A percentile compares a stretch with the other conserved stretches of the same genome.
phyloP scores from a whole-genome alignment of 2,329 filamentous ascomycete species.

The Byssochlamys sp. region DNA sequence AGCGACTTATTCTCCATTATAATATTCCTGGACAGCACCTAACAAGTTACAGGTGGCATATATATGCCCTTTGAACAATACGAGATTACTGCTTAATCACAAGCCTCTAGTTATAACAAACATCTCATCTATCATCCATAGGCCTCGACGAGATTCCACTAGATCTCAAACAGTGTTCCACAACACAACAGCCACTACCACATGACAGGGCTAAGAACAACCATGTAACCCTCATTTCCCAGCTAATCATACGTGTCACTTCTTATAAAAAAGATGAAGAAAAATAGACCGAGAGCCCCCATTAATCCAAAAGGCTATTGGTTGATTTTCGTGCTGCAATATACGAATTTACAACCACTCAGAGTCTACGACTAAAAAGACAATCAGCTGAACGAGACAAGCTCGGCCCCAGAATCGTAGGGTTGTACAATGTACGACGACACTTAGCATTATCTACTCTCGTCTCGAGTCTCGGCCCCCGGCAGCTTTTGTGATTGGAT shows the following conservation, averaged over 20 bases:
- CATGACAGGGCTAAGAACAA: background rate
- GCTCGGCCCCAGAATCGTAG: background rate
- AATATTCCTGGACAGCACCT: conserved; percentile 26
- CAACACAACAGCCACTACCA: background rate
- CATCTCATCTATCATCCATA: background rate
- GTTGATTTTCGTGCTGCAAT: background rate
- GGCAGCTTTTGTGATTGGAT: background rate
- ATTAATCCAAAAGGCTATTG: background rate
- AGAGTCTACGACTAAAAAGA: background rate
- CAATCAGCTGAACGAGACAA: background rate
- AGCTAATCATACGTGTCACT: background rate
- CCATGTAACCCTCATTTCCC: background rate
- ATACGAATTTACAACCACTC: background rate
- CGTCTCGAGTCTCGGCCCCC: background rate
- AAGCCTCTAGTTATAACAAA: background rate
- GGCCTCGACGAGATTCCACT: background rate
- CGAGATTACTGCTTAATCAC: background rate
- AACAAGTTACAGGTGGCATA: conserved; percentile 20
- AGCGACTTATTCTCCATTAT: conserved; percentile 24
- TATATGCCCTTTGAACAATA: background rate
- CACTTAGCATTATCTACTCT: background rate
- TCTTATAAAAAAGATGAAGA: background rate
- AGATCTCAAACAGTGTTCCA: background rate
- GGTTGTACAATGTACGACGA: background rate
- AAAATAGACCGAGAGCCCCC: background rate